Percentiles rank a stretch among this genome's conserved stretches.
These are phyloP conservation scores for Perilla frutescens DNA, from an alignment of 257 asterid species.

Conservation along the genomic window DNA sequence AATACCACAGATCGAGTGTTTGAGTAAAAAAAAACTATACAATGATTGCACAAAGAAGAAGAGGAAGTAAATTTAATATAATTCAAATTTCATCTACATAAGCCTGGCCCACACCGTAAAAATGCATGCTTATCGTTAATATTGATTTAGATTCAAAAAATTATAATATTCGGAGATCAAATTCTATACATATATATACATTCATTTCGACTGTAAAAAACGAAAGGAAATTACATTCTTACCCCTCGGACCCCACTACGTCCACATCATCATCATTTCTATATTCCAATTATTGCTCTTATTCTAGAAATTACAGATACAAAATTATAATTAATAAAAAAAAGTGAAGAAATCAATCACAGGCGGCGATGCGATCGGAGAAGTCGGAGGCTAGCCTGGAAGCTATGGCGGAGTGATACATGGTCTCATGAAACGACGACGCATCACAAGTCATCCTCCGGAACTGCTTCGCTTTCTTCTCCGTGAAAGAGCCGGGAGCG, in stretches of 20 bases:
- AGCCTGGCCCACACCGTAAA: neutral
- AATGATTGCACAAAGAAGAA: neutral
- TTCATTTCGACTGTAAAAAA: no score
- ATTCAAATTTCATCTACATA: slow-evolving; percentile 18
- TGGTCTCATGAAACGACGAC: slow-evolving; percentile 57
- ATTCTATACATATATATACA: no score
- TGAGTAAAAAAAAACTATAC: no score
- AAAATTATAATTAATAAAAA: neutral
- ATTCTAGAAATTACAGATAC: neutral
- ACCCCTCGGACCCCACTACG: neutral
- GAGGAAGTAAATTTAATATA: neutral
- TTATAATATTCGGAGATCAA: no score
- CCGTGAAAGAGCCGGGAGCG: slow-evolving; percentile 58
- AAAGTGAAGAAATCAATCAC: neutral
- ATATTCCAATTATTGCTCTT: neutral
- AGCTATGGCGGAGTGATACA: slow-evolving; percentile 83
- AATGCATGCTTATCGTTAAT: slow-evolving; percentile 26
- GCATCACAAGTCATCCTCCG: slow-evolving; percentile 58
- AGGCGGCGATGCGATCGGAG: slow-evolving; percentile 31
- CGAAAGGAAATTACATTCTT: no score
- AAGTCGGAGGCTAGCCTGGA: slow-evolving; percentile 81
- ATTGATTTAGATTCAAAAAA: no score
- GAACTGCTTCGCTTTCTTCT: slow-evolving; percentile 70
- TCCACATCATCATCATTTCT: slow-evolving; percentile 26
- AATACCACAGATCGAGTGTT: no score